Evolutionary conservation across 768 basidiomycete genomes (phyloP).

Genomic region (Naganishia onofrii): DNA sequence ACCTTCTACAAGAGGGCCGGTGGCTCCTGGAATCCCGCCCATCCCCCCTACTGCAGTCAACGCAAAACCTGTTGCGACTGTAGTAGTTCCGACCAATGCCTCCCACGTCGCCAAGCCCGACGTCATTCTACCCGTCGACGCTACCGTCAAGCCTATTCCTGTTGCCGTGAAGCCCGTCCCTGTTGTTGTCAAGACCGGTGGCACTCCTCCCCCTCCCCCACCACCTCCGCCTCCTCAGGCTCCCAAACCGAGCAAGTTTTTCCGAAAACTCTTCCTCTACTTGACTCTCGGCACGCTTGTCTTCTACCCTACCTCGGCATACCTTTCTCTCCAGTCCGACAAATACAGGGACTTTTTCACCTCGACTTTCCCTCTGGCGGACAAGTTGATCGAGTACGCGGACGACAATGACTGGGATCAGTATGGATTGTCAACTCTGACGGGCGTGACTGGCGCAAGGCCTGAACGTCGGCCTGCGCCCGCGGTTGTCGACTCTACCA

Average conservation of each 20-base stretch:
- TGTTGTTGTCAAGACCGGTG: slow-evolving; percentile 25
- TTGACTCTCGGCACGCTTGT: slow-evolving; percentile 67
- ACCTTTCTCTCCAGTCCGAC: slow-evolving; percentile 72
- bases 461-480: not conserved
- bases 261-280: slow-evolving; percentile 66
- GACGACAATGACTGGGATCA: slow-evolving; percentile 77
- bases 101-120: slow-evolving; percentile 17
- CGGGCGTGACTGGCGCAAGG: slow-evolving; percentile 20
- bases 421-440: slow-evolving; percentile 59
- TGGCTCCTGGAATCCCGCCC: slow-evolving; percentile 26
- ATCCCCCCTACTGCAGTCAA: slow-evolving; percentile 24
- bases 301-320: slow-evolving; percentile 79
- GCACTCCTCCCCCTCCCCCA: slow-evolving; percentile 20
- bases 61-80: slow-evolving; percentile 21
- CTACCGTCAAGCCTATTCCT: slow-evolving; percentile 25
- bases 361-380: slow-evolving; percentile 72
- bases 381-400: slow-evolving; percentile 73
- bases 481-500: slow-evolving; percentile 5
- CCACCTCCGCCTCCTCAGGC: slow-evolving; percentile 31
- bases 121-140: slow-evolving; percentile 17
- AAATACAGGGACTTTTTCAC: slow-evolving; percentile 82
- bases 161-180: slow-evolving; percentile 23
- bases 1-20: slow-evolving; percentile 17
- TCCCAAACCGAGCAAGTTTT: slow-evolving; percentile 42
- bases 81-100: slow-evolving; percentile 22